These are phyloP conservation scores for Backusella psychrophila DNA, from an alignment of 192 early-diverging fungal genomes.

Conservation along the genomic window DNA sequence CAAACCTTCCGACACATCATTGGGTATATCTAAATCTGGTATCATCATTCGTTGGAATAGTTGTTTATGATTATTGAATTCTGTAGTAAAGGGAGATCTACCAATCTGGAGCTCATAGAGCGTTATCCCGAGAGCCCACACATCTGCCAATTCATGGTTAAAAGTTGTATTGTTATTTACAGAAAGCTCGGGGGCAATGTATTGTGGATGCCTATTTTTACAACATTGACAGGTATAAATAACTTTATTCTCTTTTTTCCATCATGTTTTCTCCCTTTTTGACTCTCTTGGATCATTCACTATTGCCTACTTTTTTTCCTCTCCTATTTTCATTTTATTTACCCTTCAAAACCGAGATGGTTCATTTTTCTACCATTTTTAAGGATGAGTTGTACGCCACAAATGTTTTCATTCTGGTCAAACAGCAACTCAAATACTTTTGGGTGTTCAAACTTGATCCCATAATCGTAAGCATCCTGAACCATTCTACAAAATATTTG, in stretches of 20 bases:
- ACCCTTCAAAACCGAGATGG: constrained; percentile 4
- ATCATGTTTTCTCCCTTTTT: not conserved
- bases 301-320: not conserved
- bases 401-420: not conserved
- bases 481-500: not conserved
- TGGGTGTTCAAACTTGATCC: not conserved
- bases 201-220: not conserved
- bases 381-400: not conserved
- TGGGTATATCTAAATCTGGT: not conserved
- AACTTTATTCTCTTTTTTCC: not conserved
- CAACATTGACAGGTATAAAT: not conserved
- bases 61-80: not conserved
- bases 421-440: not conserved
- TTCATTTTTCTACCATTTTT: not conserved
- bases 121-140: not conserved
- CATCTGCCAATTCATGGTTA: not conserved
- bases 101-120: not conserved
- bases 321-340: not conserved
- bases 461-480: not conserved
- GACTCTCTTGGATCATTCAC: not conserved
- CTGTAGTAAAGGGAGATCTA: not conserved
- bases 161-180: not conserved
- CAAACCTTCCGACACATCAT: not conserved
- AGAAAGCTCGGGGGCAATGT: not conserved
- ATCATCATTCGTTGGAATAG: not conserved